Evolutionary conservation across 2,329 filamentous ascomycete species (phyloP), one percentile per base, ranked within the genome.

Genomic region (Aspergillus sclerotialis): DNA sequence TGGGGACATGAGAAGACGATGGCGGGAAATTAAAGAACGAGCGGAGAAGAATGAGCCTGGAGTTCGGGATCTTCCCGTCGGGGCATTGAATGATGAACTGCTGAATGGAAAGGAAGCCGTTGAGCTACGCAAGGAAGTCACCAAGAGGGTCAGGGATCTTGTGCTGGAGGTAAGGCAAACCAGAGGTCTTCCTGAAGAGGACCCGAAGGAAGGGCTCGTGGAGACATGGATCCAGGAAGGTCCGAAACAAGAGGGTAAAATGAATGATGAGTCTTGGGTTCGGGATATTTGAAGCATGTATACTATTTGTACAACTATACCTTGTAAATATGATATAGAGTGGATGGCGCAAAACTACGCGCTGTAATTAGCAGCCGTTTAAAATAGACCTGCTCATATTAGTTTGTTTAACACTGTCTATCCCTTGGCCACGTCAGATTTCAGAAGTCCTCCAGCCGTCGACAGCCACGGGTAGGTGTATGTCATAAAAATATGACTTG

Each of bases 51-150:
- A 53, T 21, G 55, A 64, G 41, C 49, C 65, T 43, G 37, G 51
- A n/a, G 52, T 50, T 17, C 45, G 49, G 30, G 45, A 57, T 32
- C 37, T 60, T 12, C 55, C 62, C 2, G 31, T 65, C 1, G 83
- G 80, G 1, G 75, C 81, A 10, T 56, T 85, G 36, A 76, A 65
- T 10, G 79, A 85, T 14, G 69, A 73, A 26, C 65, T 90, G 17
- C 78, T 78, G 59, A 75, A 80, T 46, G 76, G 79, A 8, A 61
- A 68, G n/a, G 88, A 95, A 61, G 90, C 86, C 1, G 73, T 83
- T 34, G 73, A 79, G 46, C 66, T 93, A 43, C 72, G 92, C 38
- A 78, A 84, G 35, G 86, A 94, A 59, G 86, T 90, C 31, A 87
- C 90, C 2, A 72, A 73, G 57, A 74, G 81, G 39, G 77, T 96